Evolutionary conservation across 2,329 filamentous ascomycete species (phyloP).

Genomic region (Aspergillus jensenii): DNA sequence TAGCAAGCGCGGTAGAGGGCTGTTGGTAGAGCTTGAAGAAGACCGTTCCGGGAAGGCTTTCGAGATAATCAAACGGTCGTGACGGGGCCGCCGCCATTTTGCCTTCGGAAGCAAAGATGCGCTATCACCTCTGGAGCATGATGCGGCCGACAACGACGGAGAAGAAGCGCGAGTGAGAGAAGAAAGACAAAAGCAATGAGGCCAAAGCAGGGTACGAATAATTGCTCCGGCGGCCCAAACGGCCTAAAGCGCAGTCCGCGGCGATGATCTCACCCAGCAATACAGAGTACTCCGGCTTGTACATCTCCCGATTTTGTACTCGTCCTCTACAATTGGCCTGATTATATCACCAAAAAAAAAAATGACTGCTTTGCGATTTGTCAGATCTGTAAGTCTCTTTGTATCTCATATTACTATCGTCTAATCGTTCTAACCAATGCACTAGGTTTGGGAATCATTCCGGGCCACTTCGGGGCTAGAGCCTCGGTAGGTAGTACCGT

Average conservation of each 20-base stretch:
- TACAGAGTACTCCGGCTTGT: conserved; percentile 2
- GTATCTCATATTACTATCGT: neutral
- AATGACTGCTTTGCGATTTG: conserved; percentile 61
- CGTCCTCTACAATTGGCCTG: neutral
- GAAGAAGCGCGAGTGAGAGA: neutral
- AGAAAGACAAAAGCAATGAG: neutral
- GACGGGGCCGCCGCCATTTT: conserved; percentile 58
- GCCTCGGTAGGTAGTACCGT: conserved; percentile 63
- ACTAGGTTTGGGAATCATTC: conserved; percentile 81
- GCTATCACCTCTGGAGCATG: conserved; percentile 28
- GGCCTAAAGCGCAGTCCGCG: conserved; percentile 30
- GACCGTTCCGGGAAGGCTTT: conserved; percentile 83
- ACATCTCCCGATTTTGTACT: neutral
- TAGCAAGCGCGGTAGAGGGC: conserved; percentile 89
- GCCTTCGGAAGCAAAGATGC: conserved; percentile 21
- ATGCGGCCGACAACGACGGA: conserved; percentile 15
- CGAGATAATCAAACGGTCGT: conserved; percentile 82
- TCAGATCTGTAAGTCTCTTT: conserved; percentile 57
- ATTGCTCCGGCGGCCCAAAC: conserved; percentile 28
- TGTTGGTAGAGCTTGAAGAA: conserved; percentile 93
- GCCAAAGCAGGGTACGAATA: neutral
- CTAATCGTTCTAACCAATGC: conserved; percentile 18
- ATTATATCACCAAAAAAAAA: conserved; percentile 9
- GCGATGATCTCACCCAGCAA: conserved; percentile 21
- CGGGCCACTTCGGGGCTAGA: conserved; percentile 82